Conservation (phyloP, 345 rosid genomes). For the Eucalyptus marginata region DNA sequence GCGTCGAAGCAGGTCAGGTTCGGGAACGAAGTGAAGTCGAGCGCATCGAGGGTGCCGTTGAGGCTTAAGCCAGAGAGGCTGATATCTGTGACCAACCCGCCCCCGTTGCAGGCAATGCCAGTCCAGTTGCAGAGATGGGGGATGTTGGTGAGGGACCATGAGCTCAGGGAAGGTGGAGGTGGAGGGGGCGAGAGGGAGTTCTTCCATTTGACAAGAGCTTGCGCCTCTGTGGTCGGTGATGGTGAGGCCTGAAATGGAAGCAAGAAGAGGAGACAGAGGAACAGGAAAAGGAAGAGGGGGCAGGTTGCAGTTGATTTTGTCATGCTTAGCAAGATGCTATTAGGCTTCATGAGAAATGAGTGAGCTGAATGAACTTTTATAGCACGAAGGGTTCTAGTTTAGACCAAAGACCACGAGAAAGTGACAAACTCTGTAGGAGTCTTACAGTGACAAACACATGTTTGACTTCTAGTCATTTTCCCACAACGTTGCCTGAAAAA, state of each 20-base stretch:
- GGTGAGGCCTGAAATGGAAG: conserved; percentile 8
- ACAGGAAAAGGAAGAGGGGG: neutral
- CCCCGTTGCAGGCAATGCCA: conserved; percentile 22
- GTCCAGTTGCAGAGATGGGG: conserved; percentile 56
- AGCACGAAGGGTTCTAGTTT: neutral
- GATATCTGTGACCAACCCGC: conserved; percentile 11
- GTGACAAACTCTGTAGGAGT: neutral
- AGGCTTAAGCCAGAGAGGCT: conserved; percentile 20
- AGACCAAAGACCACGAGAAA: neutral
- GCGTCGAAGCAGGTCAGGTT: no score
- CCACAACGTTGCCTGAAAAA: neutral
- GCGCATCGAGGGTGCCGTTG: conserved; percentile 11
- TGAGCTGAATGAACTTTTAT: neutral
- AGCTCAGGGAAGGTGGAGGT: conserved; percentile 17
- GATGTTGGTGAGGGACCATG: conserved; percentile 48
- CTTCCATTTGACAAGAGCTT: conserved; percentile 58
- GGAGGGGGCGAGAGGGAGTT: neutral
- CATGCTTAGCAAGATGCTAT: no score
- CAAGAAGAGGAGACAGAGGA: neutral
- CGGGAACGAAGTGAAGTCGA: no score
- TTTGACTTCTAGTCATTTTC: neutral
- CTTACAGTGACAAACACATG: neutral
- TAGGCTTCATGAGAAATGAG: no score
- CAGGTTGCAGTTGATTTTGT: neutral
- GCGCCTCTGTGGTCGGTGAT: conserved; percentile 36